Evolutionary conservation across 2,329 filamentous ascomycete genomes (phyloP).

Genomic region (Alternaria sp.): DNA sequence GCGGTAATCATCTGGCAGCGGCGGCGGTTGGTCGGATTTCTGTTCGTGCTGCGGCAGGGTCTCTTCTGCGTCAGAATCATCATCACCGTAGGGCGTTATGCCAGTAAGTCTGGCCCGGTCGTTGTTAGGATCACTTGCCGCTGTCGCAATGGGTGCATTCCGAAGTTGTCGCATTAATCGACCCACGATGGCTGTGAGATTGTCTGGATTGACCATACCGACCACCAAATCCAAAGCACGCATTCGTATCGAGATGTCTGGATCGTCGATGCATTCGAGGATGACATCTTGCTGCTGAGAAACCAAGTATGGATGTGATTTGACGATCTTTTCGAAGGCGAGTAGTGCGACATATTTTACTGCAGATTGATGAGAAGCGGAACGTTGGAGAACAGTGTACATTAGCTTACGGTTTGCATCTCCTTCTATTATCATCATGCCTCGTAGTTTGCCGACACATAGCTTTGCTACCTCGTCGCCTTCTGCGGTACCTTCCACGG

Average conservation of each 20-base stretch:
- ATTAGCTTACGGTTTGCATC: slow-evolving; percentile 82
- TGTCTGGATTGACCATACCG: slow-evolving; percentile 91
- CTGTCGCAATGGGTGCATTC: slow-evolving; percentile 67
- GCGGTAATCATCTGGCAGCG: slow-evolving; percentile 86
- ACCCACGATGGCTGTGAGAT: slow-evolving; percentile 82
- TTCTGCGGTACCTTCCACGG: slow-evolving; percentile 78
- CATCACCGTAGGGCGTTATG: slow-evolving; percentile 61
- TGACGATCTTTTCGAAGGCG: slow-evolving; percentile 93
- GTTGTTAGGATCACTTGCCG: slow-evolving; percentile 55
- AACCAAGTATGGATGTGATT: slow-evolving; percentile 86
- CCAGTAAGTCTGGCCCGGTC: slow-evolving; percentile 56
- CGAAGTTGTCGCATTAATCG: slow-evolving; percentile 84
- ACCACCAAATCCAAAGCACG: slow-evolving; percentile 91
- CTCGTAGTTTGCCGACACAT: slow-evolving; percentile 90
- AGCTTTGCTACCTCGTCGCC: slow-evolving; percentile 91
- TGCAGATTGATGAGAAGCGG: slow-evolving; percentile 49
- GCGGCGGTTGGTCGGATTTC: slow-evolving; percentile 60
- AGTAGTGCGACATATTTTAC: slow-evolving; percentile 97
- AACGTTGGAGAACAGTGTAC: slow-evolving; percentile 17
- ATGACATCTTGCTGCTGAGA: slow-evolving; percentile 96
- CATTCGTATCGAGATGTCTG: slow-evolving; percentile 93
- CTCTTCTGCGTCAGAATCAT: slow-evolving; percentile 65
- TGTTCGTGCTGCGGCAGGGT: slow-evolving; percentile 61
- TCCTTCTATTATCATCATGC: slow-evolving; percentile 92
- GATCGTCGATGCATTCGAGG: slow-evolving; percentile 92